phyloP scores from a whole-genome alignment of 139 green algal species.

The Volvox africanus region DNA sequence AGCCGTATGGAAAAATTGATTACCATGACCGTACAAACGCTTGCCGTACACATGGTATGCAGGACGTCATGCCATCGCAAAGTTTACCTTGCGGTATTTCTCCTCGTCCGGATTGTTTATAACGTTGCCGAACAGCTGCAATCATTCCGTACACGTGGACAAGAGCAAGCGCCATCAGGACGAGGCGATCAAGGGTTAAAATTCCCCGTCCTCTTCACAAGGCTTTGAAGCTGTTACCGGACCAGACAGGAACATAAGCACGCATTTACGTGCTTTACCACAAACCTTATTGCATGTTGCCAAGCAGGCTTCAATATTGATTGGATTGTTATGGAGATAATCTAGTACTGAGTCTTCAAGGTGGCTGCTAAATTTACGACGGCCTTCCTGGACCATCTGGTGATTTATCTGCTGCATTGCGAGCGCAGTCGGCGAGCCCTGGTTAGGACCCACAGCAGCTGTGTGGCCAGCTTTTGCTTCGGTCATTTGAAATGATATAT shows the following conservation, averaged over 20 bases:
- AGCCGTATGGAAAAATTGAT: too few species aligned
- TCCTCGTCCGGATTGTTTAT: conserved; percentile 6
- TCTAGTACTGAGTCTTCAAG: conserved; percentile 59
- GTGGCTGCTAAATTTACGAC: conserved; percentile 47
- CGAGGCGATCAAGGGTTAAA: too few species aligned
- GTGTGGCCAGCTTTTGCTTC: not conserved
- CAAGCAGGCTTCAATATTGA: conserved; percentile 18
- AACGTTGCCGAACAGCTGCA: conserved; percentile 40
- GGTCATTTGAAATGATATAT: not conserved
- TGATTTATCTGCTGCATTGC: not conserved
- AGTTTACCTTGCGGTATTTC: conserved; percentile 37
- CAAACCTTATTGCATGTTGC: conserved; percentile 18
- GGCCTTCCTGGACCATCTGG: conserved; percentile 28
- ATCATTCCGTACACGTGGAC: too few species aligned
- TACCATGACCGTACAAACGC: too few species aligned
- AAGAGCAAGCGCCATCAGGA: too few species aligned
- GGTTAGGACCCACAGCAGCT: not conserved
- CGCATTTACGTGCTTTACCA: too few species aligned
- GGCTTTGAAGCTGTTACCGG: too few species aligned
- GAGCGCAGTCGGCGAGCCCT: not conserved
- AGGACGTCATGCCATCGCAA: not conserved
- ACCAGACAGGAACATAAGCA: too few species aligned
- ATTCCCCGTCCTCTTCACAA: too few species aligned
- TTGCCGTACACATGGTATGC: too few species aligned
- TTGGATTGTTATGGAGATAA: conserved; percentile 62